phyloP scores from a whole-genome alignment of 202 grass and related monocot genomes.

The Zoysia matrella region DNA sequence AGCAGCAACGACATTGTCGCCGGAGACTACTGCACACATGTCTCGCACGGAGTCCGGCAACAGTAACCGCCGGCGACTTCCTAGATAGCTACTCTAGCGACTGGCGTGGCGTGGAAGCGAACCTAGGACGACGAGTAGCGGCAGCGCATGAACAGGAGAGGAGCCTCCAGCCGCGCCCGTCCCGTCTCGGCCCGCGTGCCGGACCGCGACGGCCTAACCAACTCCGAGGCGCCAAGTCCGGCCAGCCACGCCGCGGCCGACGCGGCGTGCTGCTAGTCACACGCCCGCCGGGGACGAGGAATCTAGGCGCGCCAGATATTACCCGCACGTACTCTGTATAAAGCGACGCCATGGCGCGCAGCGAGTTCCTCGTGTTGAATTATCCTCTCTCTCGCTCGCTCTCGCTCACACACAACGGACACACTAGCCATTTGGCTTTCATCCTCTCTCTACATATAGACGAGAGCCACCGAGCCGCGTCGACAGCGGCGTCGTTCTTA shows the following conservation, averaged over 20 bases:
- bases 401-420: not conserved
- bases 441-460: not conserved
- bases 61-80: too few relatives aligned
- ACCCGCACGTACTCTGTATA: not conserved
- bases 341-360: not conserved
- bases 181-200: not conserved
- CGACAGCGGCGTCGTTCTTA: not conserved
- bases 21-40: too few relatives aligned
- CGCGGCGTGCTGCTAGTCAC: conserved; percentile 18
- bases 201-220: conserved; percentile 31
- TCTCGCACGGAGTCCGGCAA: too few relatives aligned
- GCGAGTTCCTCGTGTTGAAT: conserved; percentile 35
- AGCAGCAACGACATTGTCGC: too few relatives aligned
- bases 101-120: too few relatives aligned
- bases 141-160: not conserved
- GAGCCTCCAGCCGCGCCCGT: not conserved
- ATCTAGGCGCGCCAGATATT: not conserved
- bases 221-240: not conserved
- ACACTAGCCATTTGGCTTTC: not conserved
- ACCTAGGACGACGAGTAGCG: not conserved
- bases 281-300: not conserved
- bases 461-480: not conserved
- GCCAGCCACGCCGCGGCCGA: not conserved
- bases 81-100: too few relatives aligned
- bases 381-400: not conserved